phyloP scores from a whole-genome alignment of 176 grass and related monocot genomes.

The Phyllostachys edulis region DNA sequence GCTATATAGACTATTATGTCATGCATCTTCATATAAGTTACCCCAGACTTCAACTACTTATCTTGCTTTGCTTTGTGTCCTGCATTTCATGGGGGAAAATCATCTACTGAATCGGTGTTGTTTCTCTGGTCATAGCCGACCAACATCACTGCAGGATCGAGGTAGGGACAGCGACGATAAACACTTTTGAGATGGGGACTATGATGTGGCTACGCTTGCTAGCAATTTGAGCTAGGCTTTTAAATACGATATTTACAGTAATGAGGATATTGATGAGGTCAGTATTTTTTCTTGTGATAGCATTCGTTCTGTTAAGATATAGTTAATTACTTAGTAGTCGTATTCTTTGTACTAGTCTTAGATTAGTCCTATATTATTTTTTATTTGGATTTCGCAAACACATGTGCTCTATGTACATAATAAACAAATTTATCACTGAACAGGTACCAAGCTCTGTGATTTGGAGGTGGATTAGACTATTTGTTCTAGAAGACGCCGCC shows the following conservation, averaged over 20 bases:
- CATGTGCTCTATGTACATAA: not conserved
- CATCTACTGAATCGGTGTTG: slow-evolving; percentile 16
- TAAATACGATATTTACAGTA: slow-evolving; percentile 74
- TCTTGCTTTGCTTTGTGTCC: slow-evolving; percentile 19
- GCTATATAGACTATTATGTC: slow-evolving; percentile 28
- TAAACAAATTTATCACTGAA: too few relatives aligned
- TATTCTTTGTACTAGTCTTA: too few relatives aligned
- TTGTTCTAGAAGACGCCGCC: too few relatives aligned
- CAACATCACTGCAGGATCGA: slow-evolving; percentile 78
- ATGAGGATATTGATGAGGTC: slow-evolving; percentile 89
- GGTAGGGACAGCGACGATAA: slow-evolving; percentile 94
- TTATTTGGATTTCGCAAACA: not conserved
- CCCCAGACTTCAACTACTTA: not conserved
- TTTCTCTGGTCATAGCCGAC: slow-evolving; percentile 62
- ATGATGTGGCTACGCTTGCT: too few relatives aligned
- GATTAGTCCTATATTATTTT: slow-evolving; percentile 14
- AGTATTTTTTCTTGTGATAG: slow-evolving; percentile 7
- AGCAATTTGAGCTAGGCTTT: slow-evolving; percentile 94
- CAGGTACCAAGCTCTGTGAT: too few relatives aligned
- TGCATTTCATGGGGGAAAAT: not conserved
- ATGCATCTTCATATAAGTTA: not conserved
- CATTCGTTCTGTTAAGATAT: slow-evolving; percentile 11
- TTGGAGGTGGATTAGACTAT: too few relatives aligned
- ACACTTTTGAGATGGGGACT: slow-evolving; percentile 86
- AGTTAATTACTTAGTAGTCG: too few relatives aligned